Evolutionary conservation across 2,329 filamentous ascomycete species (phyloP), one percentile per base, ranked within the genome.

Genomic region (Xylaria digitata): DNA sequence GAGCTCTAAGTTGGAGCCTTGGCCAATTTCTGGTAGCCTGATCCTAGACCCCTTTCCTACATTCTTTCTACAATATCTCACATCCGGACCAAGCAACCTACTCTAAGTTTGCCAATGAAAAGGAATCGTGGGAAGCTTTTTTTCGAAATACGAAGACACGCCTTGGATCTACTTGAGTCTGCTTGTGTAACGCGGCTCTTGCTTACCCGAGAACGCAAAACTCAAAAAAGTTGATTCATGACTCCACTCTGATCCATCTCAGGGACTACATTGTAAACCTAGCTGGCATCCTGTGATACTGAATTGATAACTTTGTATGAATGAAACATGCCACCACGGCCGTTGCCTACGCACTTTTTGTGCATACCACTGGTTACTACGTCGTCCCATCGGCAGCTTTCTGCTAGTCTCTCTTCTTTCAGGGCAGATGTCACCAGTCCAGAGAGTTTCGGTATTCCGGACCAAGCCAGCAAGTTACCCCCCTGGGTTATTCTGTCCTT

Each of bases 351-450:
- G 3, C 92, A 94, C 79, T 94, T 94, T 75, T 82, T 94, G 53
- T 92, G 89, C 78, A 82, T 95, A 58, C 91, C 94, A 1, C 86
- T 97, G 6, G 83, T 90, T 55, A 92, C 87, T 2, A 62, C 81
- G 0, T 58, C 78, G 7, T 92, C 90, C 1, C 83, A 87, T 15
- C 83, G 86, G 0, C 89, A 94, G 75, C 84, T 97, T 0, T 82
- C 87, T n/a, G 77, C 79, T 2, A 89, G 86, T 21, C 78, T 96
- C 4, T 79, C 83, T 5, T 75, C 82, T 6, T 94, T 96, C 76
- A 84, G 82, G 64, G 80, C 85, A 32, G 86, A 90, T 68, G 84
- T 90, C 40, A 83, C 82, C 1, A 79, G 77, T 63, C 72, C 80
- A 58, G 74, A 79, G 64, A 78, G 81, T 70, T 79, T 81, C 66